These are phyloP conservation scores for Oxyria digyna DNA, from an alignment of 148 eudicot genomes.

Conservation along the genomic window DNA sequence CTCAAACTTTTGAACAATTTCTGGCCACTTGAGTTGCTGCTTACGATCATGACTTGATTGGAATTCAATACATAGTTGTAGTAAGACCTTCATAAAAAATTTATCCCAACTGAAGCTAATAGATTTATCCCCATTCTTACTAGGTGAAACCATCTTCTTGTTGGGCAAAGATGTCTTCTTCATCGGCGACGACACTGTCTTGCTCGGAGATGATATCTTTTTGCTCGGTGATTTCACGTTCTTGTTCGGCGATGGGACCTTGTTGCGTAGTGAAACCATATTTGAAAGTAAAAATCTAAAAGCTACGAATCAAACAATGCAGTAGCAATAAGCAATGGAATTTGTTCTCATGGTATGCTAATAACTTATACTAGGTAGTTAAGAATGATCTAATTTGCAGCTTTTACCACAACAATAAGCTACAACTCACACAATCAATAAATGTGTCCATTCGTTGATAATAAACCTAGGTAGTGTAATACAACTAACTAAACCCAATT, in stretches of 20 bases:
- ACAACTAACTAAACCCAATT: no score
- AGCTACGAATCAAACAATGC: no score
- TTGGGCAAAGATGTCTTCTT: not conserved
- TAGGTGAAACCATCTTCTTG: not conserved
- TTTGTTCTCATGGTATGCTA: no score
- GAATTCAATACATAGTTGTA: not conserved
- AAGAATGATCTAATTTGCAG: no score
- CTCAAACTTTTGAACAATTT: not conserved
- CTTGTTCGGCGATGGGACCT: not conserved
- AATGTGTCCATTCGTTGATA: no score
- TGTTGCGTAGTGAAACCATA: not conserved
- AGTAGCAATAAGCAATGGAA: no score
- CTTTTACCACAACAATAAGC: no score
- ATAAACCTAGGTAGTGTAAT: no score
- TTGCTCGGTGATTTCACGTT: not conserved
- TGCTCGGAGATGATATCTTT: not conserved
- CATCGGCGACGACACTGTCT: not conserved
- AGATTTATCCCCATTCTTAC: not conserved
- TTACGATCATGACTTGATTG: not conserved
- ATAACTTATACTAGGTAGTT: no score
- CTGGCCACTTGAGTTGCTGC: not conserved
- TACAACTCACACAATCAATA: no score
- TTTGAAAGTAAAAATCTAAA: no score
- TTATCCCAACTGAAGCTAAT: not conserved
- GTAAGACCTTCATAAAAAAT: not conserved